Percentiles rank a stretch among this genome's conserved stretches.
Conservation (phyloP, 2,329 filamentous ascomycete genomes). For the Beauveria asiatica region DNA sequence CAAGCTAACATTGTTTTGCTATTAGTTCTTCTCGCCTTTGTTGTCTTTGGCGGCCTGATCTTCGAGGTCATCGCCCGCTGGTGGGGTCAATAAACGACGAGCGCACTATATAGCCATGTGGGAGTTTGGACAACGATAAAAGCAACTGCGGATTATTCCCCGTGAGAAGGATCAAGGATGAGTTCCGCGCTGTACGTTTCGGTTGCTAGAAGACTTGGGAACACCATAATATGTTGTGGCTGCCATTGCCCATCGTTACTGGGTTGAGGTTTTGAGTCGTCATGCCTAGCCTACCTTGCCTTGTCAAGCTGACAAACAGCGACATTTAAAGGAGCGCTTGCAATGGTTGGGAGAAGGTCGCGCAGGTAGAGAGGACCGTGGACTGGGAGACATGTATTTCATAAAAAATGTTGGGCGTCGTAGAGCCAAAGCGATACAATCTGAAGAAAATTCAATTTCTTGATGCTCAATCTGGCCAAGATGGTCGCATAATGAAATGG, state of each 20-base stretch:
- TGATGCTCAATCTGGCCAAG: neutral
- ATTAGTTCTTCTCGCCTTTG: slow-evolving; percentile 47
- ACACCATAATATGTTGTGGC: neutral
- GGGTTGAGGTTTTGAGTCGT: neutral
- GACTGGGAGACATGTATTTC: neutral
- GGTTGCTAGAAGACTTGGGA: neutral
- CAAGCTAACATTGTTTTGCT: slow-evolving; percentile 8
- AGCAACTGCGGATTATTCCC: neutral
- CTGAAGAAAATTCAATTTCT: slow-evolving; percentile 7
- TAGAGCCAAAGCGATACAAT: neutral
- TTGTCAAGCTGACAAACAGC: neutral
- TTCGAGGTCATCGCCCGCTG: slow-evolving; percentile 50
- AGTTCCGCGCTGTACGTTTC: neutral
- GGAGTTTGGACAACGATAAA: neutral
- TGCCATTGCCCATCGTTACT: neutral
- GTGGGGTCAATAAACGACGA: slow-evolving; percentile 19
- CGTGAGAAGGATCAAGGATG: neutral
- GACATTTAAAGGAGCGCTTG: neutral
- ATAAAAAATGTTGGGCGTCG: neutral
- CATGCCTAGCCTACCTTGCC: neutral
- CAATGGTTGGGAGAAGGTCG: neutral
- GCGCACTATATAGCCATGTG: neutral
- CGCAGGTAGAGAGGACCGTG: neutral
- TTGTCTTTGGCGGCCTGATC: slow-evolving; percentile 52
- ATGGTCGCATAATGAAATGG: neutral